These are phyloP conservation scores for Tylopilus rubrobrunneus DNA, from an alignment of 768 basidiomycete genomes.

Conservation along the genomic window DNA sequence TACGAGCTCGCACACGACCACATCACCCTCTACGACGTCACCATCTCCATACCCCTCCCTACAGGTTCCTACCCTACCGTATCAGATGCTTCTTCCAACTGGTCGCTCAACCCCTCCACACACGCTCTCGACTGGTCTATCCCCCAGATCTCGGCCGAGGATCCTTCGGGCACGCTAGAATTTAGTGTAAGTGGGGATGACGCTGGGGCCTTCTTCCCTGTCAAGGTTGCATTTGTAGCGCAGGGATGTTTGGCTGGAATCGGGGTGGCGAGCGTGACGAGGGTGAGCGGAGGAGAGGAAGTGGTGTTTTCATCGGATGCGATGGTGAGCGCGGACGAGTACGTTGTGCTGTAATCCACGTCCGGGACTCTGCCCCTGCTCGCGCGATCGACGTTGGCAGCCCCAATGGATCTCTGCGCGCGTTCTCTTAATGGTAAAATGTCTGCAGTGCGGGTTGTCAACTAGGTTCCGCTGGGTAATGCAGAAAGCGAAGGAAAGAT, in stretches of 20 bases:
- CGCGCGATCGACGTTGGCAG: no score
- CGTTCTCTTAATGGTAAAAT: background rate
- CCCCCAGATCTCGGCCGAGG: constrained; percentile 56
- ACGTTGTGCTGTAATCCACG: constrained; percentile 44
- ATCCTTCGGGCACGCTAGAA: constrained; percentile 81
- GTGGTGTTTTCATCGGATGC: constrained; percentile 55
- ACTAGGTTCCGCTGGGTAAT: no score
- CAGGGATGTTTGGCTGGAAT: constrained; percentile 81
- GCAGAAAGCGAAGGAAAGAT: no score
- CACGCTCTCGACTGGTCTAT: constrained; percentile 87
- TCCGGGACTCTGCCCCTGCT: no score
- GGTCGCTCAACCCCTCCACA: constrained; percentile 75
- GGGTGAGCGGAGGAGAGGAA: constrained; percentile 46
- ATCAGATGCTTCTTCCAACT: constrained; percentile 61
- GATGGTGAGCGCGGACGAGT: constrained; percentile 51
- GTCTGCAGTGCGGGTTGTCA: no score
- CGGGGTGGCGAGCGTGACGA: constrained; percentile 55
- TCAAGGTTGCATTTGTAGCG: constrained; percentile 75
- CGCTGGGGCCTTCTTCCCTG: constrained; percentile 85
- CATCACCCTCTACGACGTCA: constrained; percentile 76
- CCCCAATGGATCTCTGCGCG: background rate
- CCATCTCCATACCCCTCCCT: constrained; percentile 90
- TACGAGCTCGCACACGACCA: constrained; percentile 90
- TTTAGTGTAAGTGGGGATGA: constrained; percentile 88
- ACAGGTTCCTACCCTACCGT: constrained; percentile 84